phyloP scores from a whole-genome alignment of 1,284 basidiomycete species.

The Trichosporon coremiiforme region DNA sequence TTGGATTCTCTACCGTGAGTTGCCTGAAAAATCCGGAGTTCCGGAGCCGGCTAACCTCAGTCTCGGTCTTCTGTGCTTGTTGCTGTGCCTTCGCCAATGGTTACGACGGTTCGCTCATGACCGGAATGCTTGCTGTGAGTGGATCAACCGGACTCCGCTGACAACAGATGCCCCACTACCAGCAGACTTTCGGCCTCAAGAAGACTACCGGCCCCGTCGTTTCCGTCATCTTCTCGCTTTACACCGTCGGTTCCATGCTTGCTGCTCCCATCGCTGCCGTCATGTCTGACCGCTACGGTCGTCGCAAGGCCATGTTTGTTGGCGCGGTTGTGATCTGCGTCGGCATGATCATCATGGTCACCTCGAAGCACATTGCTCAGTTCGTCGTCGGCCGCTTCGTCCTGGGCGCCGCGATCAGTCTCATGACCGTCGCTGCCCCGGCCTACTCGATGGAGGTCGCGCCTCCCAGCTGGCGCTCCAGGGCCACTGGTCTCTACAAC shows the following conservation, averaged over 20 bases:
- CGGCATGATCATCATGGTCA: conserved; percentile 49
- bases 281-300: conserved; percentile 59
- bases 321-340: conserved; percentile 58
- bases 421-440: conserved; percentile 60
- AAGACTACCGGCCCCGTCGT: conserved; percentile 35
- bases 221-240: conserved; percentile 38
- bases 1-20: conserved; percentile 37
- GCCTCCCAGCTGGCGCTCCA: conserved; percentile 67
- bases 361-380: conserved; percentile 37
- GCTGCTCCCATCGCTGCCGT: conserved; percentile 30
- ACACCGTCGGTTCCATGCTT: conserved; percentile 38
- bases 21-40: neutral
- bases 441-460: conserved; percentile 61
- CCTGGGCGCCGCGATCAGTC: conserved; percentile 54
- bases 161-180: conserved; percentile 40
- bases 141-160: conserved; percentile 10
- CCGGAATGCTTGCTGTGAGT: conserved; percentile 20
- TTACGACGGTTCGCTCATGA: conserved; percentile 38
- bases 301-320: conserved; percentile 62
- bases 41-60: conserved; percentile 22
- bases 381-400: conserved; percentile 55
- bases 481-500: conserved; percentile 60
- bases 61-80: conserved; percentile 38
- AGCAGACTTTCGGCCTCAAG: conserved; percentile 34
- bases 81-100: conserved; percentile 47